A percentile compares a stretch with the other conserved stretches of the same genome.
phyloP scores from a whole-genome alignment of 495 filamentous ascomycete species.

The Pseudotulostoma volvatum region DNA sequence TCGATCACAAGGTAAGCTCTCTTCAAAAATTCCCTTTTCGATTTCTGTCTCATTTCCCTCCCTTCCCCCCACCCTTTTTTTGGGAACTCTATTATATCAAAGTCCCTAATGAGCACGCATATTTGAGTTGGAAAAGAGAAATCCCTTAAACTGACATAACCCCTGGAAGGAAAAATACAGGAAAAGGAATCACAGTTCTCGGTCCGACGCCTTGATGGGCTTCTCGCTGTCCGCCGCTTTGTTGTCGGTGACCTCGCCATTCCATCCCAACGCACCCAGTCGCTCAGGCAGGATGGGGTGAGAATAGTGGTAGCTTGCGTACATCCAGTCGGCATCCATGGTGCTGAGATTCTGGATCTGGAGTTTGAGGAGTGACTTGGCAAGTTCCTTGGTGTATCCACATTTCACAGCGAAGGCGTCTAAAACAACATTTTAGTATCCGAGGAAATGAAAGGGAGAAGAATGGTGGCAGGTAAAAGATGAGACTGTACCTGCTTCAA shows the following conservation, averaged over 20 bases:
- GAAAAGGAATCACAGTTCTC: slow-evolving; percentile 32
- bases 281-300: slow-evolving; percentile 93
- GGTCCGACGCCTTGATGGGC: slow-evolving; percentile 38
- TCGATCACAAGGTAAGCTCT: too few species aligned
- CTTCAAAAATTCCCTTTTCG: too few species aligned
- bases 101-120: too few species aligned
- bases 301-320: slow-evolving; percentile 94
- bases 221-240: slow-evolving; percentile 36
- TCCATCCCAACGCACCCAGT: slow-evolving; percentile 78
- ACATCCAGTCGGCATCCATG: slow-evolving; percentile 98
- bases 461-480: too few species aligned
- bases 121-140: too few species aligned
- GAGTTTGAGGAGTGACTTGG: slow-evolving; percentile 80
- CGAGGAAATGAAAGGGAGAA: neutral
- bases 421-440: slow-evolving; percentile 9
- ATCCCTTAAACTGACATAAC: too few species aligned
- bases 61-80: too few species aligned
- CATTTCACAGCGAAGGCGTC: slow-evolving; percentile 72
- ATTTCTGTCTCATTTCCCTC: too few species aligned
- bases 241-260: slow-evolving; percentile 35
- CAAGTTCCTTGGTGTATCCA: slow-evolving; percentile 74
- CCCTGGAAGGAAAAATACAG: too few species aligned
- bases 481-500: slow-evolving; percentile 77
- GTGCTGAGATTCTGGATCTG: slow-evolving; percentile 95
- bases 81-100: too few species aligned